Evolutionary conservation across 2,329 filamentous ascomycete species (phyloP), one percentile per base, ranked within the genome.

Genomic region (Cladosporium sp.): DNA sequence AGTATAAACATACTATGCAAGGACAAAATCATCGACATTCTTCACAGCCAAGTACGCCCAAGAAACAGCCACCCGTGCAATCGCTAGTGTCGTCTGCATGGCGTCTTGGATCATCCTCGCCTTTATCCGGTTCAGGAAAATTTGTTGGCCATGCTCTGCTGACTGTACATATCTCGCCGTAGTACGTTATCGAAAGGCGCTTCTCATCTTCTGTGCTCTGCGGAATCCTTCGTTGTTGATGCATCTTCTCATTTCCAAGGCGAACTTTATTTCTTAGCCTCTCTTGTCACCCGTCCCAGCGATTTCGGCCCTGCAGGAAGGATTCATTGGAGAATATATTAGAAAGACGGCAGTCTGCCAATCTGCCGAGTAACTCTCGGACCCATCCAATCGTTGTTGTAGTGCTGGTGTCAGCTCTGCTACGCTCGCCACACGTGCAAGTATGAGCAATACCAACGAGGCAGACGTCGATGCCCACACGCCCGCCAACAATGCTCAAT

Each of bases 181-280:
- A 34, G 28, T 3, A 34, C 32, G 30, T 6, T 54, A 12, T 34
- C 10, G 4, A 15, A n/a, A 30, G 18, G 28, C 30, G 3, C 1
- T 5, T 5, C 30, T 8, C 26, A 24, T 12, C 18, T 55, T 4
- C 18, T n/a, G 4, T 54, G 2, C 7, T 34, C 52, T 6, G 8
- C 41, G 12, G 18, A 14, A 55, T 55, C 28, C 28, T 55, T 34
- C 28, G 18, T 24, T 62, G 28, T 55, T 62, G 30, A 21, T 32
- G 21, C 34, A 26, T 21, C 59, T 32, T 60, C 41, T 54, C 59
- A 52, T 26, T n/a, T 52, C 59, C 47, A 62, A n/a, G 11, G 59
- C 30, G 47, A 62, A 62, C 44, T 54, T 24, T 62, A 62, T 52
- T 54, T 26, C 26, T 64, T 64, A 64, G 61, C 61, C n/a, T 64